These are phyloP conservation scores for Babjeviella inositovora DNA, from an alignment of 805 yeast genomes.

Conservation along the genomic window DNA sequence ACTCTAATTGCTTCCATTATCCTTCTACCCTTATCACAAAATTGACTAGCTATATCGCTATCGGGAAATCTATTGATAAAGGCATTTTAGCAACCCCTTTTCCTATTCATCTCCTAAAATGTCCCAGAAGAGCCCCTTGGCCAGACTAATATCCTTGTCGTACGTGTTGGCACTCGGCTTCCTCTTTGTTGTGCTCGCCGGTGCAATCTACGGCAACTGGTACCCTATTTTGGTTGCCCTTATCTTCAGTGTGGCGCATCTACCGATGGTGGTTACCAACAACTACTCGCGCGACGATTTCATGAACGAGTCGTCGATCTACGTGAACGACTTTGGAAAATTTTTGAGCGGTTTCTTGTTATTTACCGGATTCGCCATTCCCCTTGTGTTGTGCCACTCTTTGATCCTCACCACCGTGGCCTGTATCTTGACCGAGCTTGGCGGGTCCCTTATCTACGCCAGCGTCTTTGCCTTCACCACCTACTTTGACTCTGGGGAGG, in stretches of 20 bases:
- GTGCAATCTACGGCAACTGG: constrained; percentile 84
- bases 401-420: constrained; percentile 57
- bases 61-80: no score
- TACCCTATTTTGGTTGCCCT: constrained; percentile 63
- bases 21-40: no score
- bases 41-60: no score
- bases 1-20: no score
- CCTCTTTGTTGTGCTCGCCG: constrained; percentile 72
- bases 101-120: no score
- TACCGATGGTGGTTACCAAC: constrained; percentile 49
- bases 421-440: constrained; percentile 58
- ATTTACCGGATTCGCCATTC: constrained; percentile 59
- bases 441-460: constrained; percentile 73
- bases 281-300: constrained; percentile 35
- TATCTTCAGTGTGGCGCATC: constrained; percentile 52
- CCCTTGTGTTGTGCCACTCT: constrained; percentile 64
- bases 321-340: constrained; percentile 63
- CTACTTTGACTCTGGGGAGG: constrained; percentile 68
- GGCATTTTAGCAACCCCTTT: no score
- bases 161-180: constrained; percentile 80
- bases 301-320: constrained; percentile 32
- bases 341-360: constrained; percentile 67
- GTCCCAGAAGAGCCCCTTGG: constrained; percentile 68
- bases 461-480: constrained; percentile 72
- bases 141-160: constrained; percentile 63